These are phyloP conservation scores for Echinochloa phyllopogon DNA, from an alignment of 176 grass and related monocot species.

Conservation along the genomic window DNA sequence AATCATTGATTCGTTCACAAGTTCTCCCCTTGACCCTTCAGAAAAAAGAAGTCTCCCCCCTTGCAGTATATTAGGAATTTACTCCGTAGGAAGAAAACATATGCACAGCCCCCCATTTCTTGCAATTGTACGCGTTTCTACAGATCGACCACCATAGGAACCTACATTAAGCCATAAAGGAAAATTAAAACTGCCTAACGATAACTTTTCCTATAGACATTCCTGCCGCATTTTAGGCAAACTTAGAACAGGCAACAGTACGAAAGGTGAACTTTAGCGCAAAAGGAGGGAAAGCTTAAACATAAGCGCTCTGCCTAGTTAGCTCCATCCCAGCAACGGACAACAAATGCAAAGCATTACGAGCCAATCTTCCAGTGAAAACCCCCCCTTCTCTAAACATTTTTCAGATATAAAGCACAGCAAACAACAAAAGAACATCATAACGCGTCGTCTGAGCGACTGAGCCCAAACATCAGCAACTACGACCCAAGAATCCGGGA, in stretches of 20 bases:
- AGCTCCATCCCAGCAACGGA: neutral
- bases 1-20: conserved; percentile 1
- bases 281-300: neutral
- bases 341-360: neutral
- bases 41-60: neutral
- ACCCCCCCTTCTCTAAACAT: neutral
- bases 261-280: neutral
- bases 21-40: neutral
- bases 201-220: neutral
- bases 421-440: neutral
- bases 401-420: neutral
- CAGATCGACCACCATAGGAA: neutral
- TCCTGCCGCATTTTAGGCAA: neutral
- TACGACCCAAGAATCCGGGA: neutral
- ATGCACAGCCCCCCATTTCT: conserved; percentile 1
- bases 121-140: neutral
- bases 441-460: neutral
- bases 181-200: neutral
- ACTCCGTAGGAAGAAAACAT: conserved; percentile 2
- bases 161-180: neutral
- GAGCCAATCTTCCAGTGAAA: neutral
- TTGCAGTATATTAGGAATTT: neutral
- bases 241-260: neutral
- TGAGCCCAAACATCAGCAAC: neutral
- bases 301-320: neutral